These are phyloP conservation scores for Polychytrium aggregatum DNA, from an alignment of 192 early-diverging fungal species.

Conservation along the genomic window DNA sequence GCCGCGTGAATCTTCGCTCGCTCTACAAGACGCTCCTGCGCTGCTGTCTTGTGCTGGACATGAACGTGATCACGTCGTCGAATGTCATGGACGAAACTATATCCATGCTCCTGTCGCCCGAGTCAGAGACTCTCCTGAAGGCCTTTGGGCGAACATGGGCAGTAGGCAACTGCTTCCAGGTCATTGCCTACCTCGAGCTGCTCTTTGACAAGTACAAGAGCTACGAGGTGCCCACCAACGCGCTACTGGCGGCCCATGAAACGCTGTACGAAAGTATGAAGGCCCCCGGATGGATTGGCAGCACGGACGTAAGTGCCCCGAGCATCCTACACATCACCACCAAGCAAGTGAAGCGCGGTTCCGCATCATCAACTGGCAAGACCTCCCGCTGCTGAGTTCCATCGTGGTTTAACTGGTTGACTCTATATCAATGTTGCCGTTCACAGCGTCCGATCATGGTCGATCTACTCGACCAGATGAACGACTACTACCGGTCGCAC, in stretches of 20 bases:
- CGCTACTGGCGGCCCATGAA: conserved; percentile 30
- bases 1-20: no score
- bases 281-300: not conserved
- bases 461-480: conserved; percentile 35
- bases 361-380: no score
- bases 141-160: conserved; percentile 26
- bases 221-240: conserved; percentile 28
- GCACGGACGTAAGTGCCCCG: no score
- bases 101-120: conserved; percentile 28
- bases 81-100: no score
- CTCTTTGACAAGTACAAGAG: conserved; percentile 37
- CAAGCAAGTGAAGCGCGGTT: no score
- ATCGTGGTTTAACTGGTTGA: no score
- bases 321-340: no score
- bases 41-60: conserved; percentile 31
- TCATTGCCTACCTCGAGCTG: conserved; percentile 31
- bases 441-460: conserved; percentile 21
- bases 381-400: no score
- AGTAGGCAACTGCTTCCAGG: conserved; percentile 29
- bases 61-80: conserved; percentile 20
- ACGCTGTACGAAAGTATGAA: conserved; percentile 29
- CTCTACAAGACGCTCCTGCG: conserved; percentile 33
- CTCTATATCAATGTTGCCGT: no score
- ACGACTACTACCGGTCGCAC: conserved; percentile 31
- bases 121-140: conserved; percentile 25